Conservation (phyloP, 2,329 filamentous ascomycete genomes). For the Paraconiothyrium brasiliense region DNA sequence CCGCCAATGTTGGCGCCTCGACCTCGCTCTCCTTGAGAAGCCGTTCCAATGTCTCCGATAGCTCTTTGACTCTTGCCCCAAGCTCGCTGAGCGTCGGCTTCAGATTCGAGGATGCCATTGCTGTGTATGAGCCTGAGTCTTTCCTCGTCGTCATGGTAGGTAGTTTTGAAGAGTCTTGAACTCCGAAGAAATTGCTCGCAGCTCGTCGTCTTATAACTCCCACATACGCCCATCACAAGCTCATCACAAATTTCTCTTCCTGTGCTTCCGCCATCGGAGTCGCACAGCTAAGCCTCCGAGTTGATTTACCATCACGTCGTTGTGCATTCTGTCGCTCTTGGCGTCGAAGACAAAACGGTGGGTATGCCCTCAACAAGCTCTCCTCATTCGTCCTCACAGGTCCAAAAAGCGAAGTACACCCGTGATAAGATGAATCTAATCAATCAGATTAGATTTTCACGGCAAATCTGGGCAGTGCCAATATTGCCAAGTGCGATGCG, state of each 20-base stretch:
- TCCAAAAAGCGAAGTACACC: neutral
- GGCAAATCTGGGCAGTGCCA: neutral
- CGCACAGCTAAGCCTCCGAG: neutral
- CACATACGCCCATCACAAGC: neutral
- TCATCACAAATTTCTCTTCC: neutral
- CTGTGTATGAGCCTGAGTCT: neutral
- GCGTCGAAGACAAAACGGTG: neutral
- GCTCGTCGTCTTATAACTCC: neutral
- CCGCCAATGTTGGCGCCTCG: slow-evolving; percentile 54
- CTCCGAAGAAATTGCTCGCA: too few species aligned
- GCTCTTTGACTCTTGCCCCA: slow-evolving; percentile 57
- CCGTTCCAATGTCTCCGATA: slow-evolving; percentile 54
- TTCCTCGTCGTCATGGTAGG: neutral
- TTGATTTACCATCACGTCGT: slow-evolving; percentile 10
- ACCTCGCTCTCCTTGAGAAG: slow-evolving; percentile 56
- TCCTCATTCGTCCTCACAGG: neutral
- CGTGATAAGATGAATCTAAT: slow-evolving; percentile 35
- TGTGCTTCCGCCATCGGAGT: slow-evolving; percentile 11
- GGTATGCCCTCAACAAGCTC: neutral
- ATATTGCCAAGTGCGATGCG: slow-evolving; percentile 9
- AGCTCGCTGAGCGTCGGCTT: slow-evolving; percentile 52
- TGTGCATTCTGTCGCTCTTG: slow-evolving; percentile 10
- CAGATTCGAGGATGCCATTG: slow-evolving; percentile 13
- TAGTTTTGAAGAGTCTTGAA: neutral
- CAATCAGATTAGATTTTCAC: slow-evolving; percentile 37